These are phyloP conservation scores for Sesbania bispinosa DNA, from an alignment of 306 rosid species.

Conservation along the genomic window DNA sequence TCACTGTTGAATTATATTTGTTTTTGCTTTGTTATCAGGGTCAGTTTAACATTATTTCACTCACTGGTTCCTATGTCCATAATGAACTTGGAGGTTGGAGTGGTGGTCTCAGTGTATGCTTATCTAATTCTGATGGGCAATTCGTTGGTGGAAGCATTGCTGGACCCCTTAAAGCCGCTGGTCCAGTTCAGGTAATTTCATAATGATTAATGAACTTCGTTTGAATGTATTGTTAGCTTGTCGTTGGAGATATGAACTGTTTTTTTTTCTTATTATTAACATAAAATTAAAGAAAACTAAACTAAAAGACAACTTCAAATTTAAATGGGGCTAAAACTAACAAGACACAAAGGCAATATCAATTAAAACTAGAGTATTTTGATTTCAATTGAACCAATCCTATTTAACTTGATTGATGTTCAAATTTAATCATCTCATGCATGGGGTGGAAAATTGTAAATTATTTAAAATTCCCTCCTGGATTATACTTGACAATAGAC, in stretches of 20 bases:
- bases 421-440: neutral
- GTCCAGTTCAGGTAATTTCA: conserved; percentile 81
- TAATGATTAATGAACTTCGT: neutral
- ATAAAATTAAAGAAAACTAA: neutral
- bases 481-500: no score
- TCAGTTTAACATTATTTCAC: conserved; percentile 76
- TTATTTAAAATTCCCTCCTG: neutral
- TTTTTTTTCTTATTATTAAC: neutral
- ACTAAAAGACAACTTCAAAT: neutral
- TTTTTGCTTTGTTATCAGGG: conserved; percentile 50
- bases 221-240: no score
- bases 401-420: neutral
- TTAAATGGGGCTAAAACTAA: neutral
- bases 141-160: conserved; percentile 89
- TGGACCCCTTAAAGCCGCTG: conserved; percentile 82
- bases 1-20: conserved; percentile 4
- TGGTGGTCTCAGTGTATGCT: conserved; percentile 87
- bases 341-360: neutral
- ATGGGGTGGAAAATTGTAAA: neutral
- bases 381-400: neutral
- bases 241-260: conserved; percentile 2
- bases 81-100: conserved; percentile 60
- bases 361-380: neutral
- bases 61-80: conserved; percentile 75
- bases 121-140: conserved; percentile 70